These are phyloP conservation scores for Coniochaeta hoffmannii DNA, from an alignment of 2,329 filamentous ascomycete species.

Conservation along the genomic window DNA sequence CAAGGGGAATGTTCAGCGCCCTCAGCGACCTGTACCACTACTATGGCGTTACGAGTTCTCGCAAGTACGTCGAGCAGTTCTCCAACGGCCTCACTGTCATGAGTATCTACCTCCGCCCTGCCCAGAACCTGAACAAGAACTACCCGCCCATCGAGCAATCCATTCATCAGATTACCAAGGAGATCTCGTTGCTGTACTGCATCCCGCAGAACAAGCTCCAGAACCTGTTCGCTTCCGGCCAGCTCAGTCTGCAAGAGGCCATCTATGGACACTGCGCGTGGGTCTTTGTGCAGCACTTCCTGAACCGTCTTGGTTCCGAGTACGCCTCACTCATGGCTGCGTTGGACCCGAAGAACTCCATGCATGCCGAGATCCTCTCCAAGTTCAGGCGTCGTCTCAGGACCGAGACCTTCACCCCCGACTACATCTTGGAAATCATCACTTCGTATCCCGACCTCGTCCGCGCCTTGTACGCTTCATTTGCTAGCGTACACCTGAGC, in stretches of 20 bases:
- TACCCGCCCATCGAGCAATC: conserved; percentile 82
- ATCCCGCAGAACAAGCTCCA: conserved; percentile 97
- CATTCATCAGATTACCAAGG: conserved; percentile 98
- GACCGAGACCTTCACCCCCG: conserved; percentile 94
- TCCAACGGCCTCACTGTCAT: conserved; percentile 97
- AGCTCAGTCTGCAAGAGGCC: conserved; percentile 88
- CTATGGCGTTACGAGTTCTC: conserved; percentile 90
- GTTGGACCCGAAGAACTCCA: conserved; percentile 72
- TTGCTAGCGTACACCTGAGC: conserved; percentile 75
- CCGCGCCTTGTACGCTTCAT: conserved; percentile 80
- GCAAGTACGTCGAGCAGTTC: conserved; percentile 98
- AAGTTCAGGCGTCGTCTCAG: conserved; percentile 94
- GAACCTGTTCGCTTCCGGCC: conserved; percentile 74
- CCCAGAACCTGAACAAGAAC: conserved; percentile 47
- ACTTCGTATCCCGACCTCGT: conserved; percentile 82
- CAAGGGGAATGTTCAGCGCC: conserved; percentile 88
- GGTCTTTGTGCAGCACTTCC: conserved; percentile 96
- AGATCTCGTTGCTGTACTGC: conserved; percentile 94
- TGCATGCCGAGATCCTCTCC: conserved; percentile 77
- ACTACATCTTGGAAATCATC: conserved; percentile 98
- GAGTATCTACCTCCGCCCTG: conserved; percentile 84
- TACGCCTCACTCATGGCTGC: conserved; percentile 81
- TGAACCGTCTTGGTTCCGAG: conserved; percentile 89
- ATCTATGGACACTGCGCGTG: conserved; percentile 96
- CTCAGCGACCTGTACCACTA: conserved; percentile 97